phyloP scores from a whole-genome alignment of 768 basidiomycete genomes.

The Suillus weaverae region DNA sequence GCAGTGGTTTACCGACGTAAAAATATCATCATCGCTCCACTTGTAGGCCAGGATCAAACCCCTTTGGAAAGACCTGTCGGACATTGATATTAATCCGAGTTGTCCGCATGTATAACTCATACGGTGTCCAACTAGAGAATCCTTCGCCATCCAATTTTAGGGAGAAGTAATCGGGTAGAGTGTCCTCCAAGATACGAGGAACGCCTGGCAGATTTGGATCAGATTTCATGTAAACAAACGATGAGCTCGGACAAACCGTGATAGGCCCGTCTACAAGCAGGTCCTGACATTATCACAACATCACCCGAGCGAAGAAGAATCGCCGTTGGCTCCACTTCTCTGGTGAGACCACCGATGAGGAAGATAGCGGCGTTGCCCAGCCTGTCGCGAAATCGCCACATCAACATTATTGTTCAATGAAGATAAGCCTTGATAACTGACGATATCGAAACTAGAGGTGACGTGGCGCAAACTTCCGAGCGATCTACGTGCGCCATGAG shows the following conservation, averaged over 20 bases:
- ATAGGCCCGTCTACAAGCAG: conserved; percentile 80
- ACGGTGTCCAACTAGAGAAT: conserved; percentile 55
- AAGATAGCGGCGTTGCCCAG: conserved; percentile 90
- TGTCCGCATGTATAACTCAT: conserved; percentile 60
- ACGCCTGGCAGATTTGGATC: conserved; percentile 51
- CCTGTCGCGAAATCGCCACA: conserved; percentile 36
- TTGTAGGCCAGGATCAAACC: conserved; percentile 43
- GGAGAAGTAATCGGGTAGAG: conserved; percentile 64
- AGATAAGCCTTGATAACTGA: conserved; percentile 37
- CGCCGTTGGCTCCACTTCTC: conserved; percentile 74
- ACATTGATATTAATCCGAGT: conserved; percentile 91
- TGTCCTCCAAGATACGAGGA: conserved; percentile 82
- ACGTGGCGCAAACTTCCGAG: conserved; percentile 89
- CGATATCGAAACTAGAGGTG: conserved; percentile 94
- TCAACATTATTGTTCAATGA: not conserved
- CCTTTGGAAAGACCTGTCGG: conserved; percentile 82
- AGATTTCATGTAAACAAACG: not conserved
- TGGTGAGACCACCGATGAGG: conserved; percentile 81
- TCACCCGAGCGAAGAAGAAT: conserved; percentile 92
- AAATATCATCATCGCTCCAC: not conserved
- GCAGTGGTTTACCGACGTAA: not conserved
- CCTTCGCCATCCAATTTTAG: conserved; percentile 20
- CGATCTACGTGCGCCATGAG: conserved; percentile 98
- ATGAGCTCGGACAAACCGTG: conserved; percentile 63
- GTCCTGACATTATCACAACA: conserved; percentile 90